Evolutionary conservation across 352 stramenopile genomes (phyloP).

Genomic region (Phytophthora crassamura): DNA sequence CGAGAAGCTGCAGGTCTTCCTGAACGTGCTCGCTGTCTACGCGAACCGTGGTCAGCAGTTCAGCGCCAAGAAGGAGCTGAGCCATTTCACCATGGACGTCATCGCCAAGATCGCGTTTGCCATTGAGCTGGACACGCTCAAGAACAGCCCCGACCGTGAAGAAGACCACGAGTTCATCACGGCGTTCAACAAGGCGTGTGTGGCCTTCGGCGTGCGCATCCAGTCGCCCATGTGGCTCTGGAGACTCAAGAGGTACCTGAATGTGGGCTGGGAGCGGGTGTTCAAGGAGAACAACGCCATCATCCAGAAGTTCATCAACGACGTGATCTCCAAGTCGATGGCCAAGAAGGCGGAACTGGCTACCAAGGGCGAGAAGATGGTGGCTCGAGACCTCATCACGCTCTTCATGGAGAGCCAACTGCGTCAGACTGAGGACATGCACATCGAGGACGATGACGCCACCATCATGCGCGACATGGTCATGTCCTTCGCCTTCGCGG

Average conservation of each 20-base stretch:
- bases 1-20: conserved; percentile 39
- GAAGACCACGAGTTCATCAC: conserved; percentile 55
- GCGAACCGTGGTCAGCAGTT: conserved; percentile 24
- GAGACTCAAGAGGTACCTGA: conserved; percentile 40
- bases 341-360: conserved; percentile 53
- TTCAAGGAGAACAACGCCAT: conserved; percentile 48
- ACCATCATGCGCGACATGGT: conserved; percentile 77
- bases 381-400: conserved; percentile 52
- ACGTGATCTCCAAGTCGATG: conserved; percentile 63
- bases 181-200: conserved; percentile 49
- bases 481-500: conserved; percentile 77
- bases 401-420: conserved; percentile 52
- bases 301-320: conserved; percentile 54
- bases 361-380: conserved; percentile 43
- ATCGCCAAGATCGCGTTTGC: conserved; percentile 70
- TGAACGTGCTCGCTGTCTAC: conserved; percentile 34
- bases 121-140: conserved; percentile 51
- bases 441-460: conserved; percentile 37
- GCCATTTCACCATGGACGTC: conserved; percentile 66
- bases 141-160: conserved; percentile 34
- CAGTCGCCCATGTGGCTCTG: conserved; percentile 46
- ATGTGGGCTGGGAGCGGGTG: conserved; percentile 47
- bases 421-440: conserved; percentile 30
- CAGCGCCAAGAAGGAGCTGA: conserved; percentile 55
- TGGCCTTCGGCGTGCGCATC: conserved; percentile 40